Evolutionary conservation across 2,329 filamentous ascomycete species (phyloP).

Genomic region (Alternaria gansuensis): DNA sequence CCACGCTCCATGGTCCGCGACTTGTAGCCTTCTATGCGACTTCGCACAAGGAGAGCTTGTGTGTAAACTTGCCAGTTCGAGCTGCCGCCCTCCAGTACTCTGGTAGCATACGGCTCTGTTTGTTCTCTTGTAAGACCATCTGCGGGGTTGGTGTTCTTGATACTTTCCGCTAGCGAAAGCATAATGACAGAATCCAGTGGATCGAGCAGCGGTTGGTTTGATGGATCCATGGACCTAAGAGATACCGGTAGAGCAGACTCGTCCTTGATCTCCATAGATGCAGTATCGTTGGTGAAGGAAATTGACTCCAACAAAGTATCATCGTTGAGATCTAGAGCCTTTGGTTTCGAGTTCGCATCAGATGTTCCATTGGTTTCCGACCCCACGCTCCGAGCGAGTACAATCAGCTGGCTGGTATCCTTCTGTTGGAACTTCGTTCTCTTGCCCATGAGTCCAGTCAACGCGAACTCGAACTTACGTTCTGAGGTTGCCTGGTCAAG

Average conservation of each 20-base stretch:
- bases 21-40: constrained; percentile 85
- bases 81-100: constrained; percentile 85
- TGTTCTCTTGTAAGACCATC: constrained; percentile 92
- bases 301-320: constrained; percentile 92
- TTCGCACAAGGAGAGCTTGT: constrained; percentile 87
- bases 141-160: constrained; percentile 86
- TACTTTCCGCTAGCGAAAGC: constrained; percentile 78
- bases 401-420: constrained; percentile 86
- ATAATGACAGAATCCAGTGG: constrained; percentile 91
- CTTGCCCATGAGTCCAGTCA: constrained; percentile 89
- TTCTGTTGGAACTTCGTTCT: constrained; percentile 81
- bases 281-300: constrained; percentile 71
- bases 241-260: constrained; percentile 65
- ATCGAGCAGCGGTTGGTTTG: constrained; percentile 81
- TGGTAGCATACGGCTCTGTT: constrained; percentile 86
- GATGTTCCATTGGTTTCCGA: constrained; percentile 25
- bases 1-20: constrained; percentile 89
- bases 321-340: constrained; percentile 82
- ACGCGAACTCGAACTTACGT: constrained; percentile 78
- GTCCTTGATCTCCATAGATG: constrained; percentile 55
- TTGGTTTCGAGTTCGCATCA: constrained; percentile 60
- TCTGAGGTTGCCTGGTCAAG: constrained; percentile 72
- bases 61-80: constrained; percentile 99
- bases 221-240: constrained; percentile 73
- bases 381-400: constrained; percentile 78